A percentile compares a stretch with the other conserved stretches of the same genome.
Conservation (phyloP, 805 yeast species). For the Hanseniaspora thailandica region DNA sequence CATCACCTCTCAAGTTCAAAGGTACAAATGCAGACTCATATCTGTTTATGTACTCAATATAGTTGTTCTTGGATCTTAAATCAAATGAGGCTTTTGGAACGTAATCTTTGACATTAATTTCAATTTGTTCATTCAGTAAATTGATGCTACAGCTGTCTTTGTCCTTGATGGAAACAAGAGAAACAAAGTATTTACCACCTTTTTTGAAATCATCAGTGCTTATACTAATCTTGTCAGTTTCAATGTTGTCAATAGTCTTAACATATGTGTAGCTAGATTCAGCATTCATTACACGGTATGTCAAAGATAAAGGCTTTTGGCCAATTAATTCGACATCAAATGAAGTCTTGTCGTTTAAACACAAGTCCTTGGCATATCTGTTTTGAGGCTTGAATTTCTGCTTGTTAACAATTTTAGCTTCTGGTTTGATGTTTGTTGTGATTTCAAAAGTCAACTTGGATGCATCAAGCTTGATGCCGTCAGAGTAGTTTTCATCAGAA, state of each 20-base stretch:
- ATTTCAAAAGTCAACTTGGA: slow-evolving; percentile 49
- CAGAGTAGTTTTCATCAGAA: slow-evolving; percentile 51
- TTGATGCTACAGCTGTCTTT: slow-evolving; percentile 69
- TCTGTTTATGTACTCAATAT: slow-evolving; percentile 39
- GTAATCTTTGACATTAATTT: slow-evolving; percentile 56
- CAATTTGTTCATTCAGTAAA: slow-evolving; percentile 50
- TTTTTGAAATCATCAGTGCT: slow-evolving; percentile 41
- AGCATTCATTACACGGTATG: slow-evolving; percentile 55
- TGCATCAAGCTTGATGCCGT: slow-evolving; percentile 30
- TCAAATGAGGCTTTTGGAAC: slow-evolving; percentile 48
- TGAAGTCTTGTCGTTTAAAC: slow-evolving; percentile 36
- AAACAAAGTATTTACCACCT: slow-evolving; percentile 66
- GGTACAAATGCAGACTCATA: slow-evolving; percentile 55
- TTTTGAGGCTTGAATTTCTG: slow-evolving; percentile 15
- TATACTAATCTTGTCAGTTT: slow-evolving; percentile 32
- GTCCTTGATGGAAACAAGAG: slow-evolving; percentile 57
- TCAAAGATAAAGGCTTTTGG: slow-evolving; percentile 61
- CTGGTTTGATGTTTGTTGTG: slow-evolving; percentile 59
- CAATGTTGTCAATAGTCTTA: slow-evolving; percentile 34
- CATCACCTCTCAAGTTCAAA: slow-evolving; percentile 44
- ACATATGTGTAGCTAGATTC: slow-evolving; percentile 38
- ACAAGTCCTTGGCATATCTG: slow-evolving; percentile 27
- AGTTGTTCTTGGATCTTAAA: slow-evolving; percentile 29
- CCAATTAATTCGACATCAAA: slow-evolving; percentile 62
- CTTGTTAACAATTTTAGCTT: slow-evolving; percentile 14